phyloP scores from a whole-genome alignment of 768 basidiomycete genomes.

The Rhodotorula taiwanensis region DNA sequence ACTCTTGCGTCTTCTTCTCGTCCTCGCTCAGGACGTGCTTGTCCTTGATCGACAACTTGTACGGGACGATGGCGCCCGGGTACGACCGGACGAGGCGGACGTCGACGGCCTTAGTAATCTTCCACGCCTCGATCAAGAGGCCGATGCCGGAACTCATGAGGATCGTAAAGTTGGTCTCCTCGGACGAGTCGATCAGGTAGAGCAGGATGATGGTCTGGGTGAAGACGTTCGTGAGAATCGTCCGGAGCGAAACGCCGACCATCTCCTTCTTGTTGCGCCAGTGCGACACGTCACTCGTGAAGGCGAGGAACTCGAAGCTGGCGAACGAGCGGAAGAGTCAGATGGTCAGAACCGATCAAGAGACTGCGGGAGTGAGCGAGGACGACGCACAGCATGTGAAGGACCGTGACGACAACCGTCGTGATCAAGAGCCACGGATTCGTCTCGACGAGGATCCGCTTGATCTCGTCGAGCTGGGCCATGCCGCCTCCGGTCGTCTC shows the following conservation, averaged over 20 bases:
- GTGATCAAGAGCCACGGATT: conserved; percentile 73
- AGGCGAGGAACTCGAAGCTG: conserved; percentile 69
- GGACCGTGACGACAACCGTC: conserved; percentile 72
- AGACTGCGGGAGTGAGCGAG: conserved; percentile 48
- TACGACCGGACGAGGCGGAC: conserved; percentile 61
- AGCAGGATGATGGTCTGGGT: conserved; percentile 48
- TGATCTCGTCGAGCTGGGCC: conserved; percentile 85
- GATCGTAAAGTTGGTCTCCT: conserved; percentile 97
- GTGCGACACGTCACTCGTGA: conserved; percentile 88
- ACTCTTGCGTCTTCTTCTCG: conserved; percentile 97
- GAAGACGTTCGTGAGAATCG: conserved; percentile 84
- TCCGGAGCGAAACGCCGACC: conserved; percentile 84
- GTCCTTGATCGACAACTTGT: conserved; percentile 77
- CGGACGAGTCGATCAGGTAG: conserved; percentile 58
- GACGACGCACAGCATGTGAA: conserved; percentile 71
- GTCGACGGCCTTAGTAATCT: conserved; percentile 71
- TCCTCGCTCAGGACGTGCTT: conserved; percentile 95
- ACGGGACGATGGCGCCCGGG: conserved; percentile 65
- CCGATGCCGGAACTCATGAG: conserved; percentile 28
- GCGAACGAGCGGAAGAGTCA: background rate
- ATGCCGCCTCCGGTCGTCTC: conserved; percentile 51
- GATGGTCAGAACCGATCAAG: too few relatives aligned
- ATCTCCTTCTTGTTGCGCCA: conserved; percentile 87
- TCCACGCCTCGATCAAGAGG: conserved; percentile 72
- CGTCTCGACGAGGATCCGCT: conserved; percentile 70